These are phyloP conservation scores for Kluyveromyces sp. DNA, from an alignment of 1,139 yeast genomes.

Conservation along the genomic window DNA sequence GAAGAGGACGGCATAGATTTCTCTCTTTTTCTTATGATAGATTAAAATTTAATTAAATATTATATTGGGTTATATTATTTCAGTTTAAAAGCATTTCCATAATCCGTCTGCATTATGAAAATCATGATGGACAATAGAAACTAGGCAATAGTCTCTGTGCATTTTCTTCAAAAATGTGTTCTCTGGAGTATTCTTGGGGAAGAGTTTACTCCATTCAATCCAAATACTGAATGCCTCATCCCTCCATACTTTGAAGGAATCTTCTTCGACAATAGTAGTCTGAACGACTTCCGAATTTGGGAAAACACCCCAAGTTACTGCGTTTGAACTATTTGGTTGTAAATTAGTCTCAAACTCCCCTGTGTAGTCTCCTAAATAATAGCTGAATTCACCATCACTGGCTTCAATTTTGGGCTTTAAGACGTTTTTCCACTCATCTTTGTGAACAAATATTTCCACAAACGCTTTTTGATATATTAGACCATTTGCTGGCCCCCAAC, in stretches of 20 bases:
- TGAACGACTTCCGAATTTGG: conserved; percentile 81
- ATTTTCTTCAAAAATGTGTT: conserved; percentile 55
- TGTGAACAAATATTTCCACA: conserved; percentile 77
- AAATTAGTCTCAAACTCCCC: conserved; percentile 58
- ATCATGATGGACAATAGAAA: conserved; percentile 81
- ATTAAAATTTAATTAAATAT: no score
- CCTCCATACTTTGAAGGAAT: conserved; percentile 85
- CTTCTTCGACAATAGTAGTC: conserved; percentile 81
- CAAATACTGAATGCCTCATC: conserved; percentile 90
- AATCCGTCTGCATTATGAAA: conserved; percentile 65
- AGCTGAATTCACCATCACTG: conserved; percentile 36
- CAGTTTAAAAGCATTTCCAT: conserved; percentile 47
- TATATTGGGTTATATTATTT: not conserved
- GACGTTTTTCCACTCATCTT: conserved; percentile 54
- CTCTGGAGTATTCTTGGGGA: conserved; percentile 39
- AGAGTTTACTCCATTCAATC: conserved; percentile 86
- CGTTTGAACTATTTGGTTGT: conserved; percentile 47
- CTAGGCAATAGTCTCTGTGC: conserved; percentile 59
- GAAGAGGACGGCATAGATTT: not conserved
- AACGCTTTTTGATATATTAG: conserved; percentile 88
- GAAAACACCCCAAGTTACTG: conserved; percentile 96
- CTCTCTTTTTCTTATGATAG: no score
- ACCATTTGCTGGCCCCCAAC: conserved; percentile 94
- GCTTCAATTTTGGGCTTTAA: conserved; percentile 47
- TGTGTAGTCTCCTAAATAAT: conserved; percentile 58